These are phyloP conservation scores for Simmondsia chinensis DNA, from an alignment of 148 eudicot species.

Conservation along the genomic window DNA sequence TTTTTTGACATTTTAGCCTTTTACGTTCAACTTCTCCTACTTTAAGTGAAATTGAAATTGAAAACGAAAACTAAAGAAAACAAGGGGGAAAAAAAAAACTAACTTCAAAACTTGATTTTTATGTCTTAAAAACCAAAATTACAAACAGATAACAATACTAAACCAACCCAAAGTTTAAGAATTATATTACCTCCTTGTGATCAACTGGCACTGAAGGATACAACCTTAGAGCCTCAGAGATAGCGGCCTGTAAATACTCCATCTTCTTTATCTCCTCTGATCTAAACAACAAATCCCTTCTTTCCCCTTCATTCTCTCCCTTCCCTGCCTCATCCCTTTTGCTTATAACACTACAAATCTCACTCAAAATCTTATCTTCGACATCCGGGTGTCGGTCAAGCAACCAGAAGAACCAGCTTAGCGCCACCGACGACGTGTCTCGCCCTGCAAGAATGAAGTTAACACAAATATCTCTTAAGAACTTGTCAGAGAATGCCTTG, in stretches of 20 bases:
- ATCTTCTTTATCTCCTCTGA: conserved; percentile 87
- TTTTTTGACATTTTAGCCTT: too few relatives aligned
- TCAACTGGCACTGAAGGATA: conserved; percentile 97
- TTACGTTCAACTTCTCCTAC: too few relatives aligned
- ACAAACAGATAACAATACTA: too few relatives aligned
- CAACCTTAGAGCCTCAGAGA: conserved; percentile 84
- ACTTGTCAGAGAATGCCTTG: conserved; percentile 46
- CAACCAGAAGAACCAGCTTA: conserved; percentile 91
- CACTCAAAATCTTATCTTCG: conserved; percentile 53
- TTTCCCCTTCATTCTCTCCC: not conserved
- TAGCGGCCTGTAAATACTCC: conserved; percentile 88
- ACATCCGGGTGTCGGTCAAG: conserved; percentile 45
- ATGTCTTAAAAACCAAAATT: too few relatives aligned
- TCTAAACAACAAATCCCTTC: conserved; percentile 20
- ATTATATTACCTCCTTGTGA: conserved; percentile 74
- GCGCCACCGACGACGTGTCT: conserved; percentile 82
- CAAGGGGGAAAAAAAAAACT: too few relatives aligned
- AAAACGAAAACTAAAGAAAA: too few relatives aligned
- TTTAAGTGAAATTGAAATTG: too few relatives aligned
- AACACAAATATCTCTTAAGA: conserved; percentile 72
- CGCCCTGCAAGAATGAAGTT: conserved; percentile 84
- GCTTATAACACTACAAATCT: conserved; percentile 30
- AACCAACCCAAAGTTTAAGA: too few relatives aligned
- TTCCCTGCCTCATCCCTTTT: conserved; percentile 22
- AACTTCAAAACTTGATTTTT: too few relatives aligned